Conservation (phyloP, 73 alveolate genomes). For the Paramecium sonneborni region DNA sequence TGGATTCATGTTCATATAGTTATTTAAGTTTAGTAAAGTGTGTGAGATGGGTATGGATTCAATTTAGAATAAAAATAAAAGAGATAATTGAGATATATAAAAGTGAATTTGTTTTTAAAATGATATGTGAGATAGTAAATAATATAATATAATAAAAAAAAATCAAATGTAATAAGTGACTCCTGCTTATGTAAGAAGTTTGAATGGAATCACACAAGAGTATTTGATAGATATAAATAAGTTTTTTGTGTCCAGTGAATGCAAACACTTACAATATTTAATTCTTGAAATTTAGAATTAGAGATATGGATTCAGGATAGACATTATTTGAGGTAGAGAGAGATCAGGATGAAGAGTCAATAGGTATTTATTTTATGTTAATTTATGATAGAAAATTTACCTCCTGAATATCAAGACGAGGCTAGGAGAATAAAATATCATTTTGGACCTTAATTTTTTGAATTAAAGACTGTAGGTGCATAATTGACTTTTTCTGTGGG, state of each 20-base stretch:
- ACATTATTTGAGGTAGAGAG: constrained; percentile 79
- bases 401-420: constrained; percentile 75
- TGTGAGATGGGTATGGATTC: not conserved
- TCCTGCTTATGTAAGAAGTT: constrained; percentile 20
- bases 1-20: too few relatives aligned
- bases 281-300: constrained; percentile 74
- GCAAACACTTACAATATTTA: constrained; percentile 78
- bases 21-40: not conserved
- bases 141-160: not conserved
- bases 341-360: constrained; percentile 67
- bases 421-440: constrained; percentile 88
- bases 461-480: constrained; percentile 81
- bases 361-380: constrained; percentile 14
- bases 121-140: not conserved
- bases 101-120: not conserved
- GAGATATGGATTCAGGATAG: constrained; percentile 81
- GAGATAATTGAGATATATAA: too few relatives aligned
- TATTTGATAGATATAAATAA: not conserved
- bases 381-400: constrained; percentile 55
- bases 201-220: constrained; percentile 38
- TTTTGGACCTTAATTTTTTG: constrained; percentile 90
- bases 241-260: constrained; percentile 78
- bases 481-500: constrained; percentile 85
- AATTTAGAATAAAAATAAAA: not conserved
- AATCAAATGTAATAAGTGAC: constrained; percentile 13